Evolutionary conservation across 2,329 filamentous ascomycete genomes (phyloP), one percentile per base, ranked within the genome.

Genomic region (Claviceps sp.): DNA sequence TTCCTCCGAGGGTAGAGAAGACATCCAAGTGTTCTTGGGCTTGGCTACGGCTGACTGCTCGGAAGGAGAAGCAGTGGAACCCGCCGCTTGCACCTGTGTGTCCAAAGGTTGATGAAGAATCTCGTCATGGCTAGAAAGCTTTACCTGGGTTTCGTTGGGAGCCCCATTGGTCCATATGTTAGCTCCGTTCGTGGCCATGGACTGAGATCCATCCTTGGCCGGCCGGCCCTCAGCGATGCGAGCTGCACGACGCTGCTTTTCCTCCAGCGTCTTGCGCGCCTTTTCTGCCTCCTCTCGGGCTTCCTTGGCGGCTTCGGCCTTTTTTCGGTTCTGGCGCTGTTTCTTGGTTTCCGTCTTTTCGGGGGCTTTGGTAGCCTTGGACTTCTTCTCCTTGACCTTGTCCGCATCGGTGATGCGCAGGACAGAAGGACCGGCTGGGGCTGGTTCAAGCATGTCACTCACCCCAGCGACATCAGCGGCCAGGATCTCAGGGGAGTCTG

Each of bases 311-410:
- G 82, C 84, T 69, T 95, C 89, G 39, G 79, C 82, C 80, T 95
- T 96, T 73, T 85, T 82, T 59, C 84, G 80, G 72, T 95, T 93
- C 73, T 96, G 90, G 54, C 89, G 83, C 73, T 95, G 88, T 76
- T 96, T 96, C 84, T 96, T 96, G 20, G 85, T 86, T 74, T 95
- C 86, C 17, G 77, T 78, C 47, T 78, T 76, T 66, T 87, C 82
- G 57, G 79, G 74, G 42, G 75, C 71, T 71, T 83, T 80, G 58
- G 74, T 70, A 60, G 78, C 73, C 69, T 82, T 82, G 56, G 75
- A 71, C 68, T 83, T 82, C 55, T 78, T 73, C 69, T 83, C 72
- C 69, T 83, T 78, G 63, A 77, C 70, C 76, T 80, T 64, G 69
- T 77, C 61, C 68, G 78, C 64, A 55, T 83, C 82, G 51, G 85